These are phyloP conservation scores for Hypoxylon sp. DNA, from an alignment of 2,329 filamentous ascomycete species.

Conservation along the genomic window DNA sequence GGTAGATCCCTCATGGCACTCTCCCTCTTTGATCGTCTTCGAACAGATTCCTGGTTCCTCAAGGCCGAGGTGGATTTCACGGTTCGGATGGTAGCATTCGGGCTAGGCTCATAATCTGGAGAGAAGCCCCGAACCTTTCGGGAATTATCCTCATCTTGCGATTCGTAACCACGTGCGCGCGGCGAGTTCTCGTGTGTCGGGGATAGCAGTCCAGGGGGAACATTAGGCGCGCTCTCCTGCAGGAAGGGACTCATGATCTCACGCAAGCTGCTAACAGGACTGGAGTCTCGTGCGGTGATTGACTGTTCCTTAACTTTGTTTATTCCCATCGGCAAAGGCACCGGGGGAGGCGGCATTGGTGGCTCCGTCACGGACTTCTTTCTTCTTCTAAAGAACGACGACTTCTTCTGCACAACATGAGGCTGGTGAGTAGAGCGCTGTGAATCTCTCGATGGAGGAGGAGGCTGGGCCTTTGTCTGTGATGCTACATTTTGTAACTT, in stretches of 20 bases:
- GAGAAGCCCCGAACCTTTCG: constrained; percentile 74
- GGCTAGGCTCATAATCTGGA: constrained; percentile 80
- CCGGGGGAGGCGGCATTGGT: constrained; percentile 67
- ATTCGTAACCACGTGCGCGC: constrained; percentile 46
- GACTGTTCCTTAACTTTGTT: constrained; percentile 48
- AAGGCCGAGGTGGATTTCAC: constrained; percentile 65
- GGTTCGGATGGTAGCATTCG: constrained; percentile 78
- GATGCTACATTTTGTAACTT: constrained; percentile 61
- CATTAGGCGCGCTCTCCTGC: constrained; percentile 41
- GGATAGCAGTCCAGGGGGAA: constrained; percentile 40
- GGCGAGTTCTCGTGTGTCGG: constrained; percentile 47
- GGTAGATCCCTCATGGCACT: constrained; percentile 47
- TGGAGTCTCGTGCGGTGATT: constrained; percentile 62
- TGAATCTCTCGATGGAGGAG: constrained; percentile 68
- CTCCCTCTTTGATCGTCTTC: constrained; percentile 48
- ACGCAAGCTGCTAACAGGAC: constrained; percentile 83
- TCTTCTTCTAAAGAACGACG: constrained; percentile 91
- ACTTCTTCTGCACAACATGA: constrained; percentile 85
- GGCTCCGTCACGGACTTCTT: constrained; percentile 91
- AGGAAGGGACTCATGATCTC: constrained; percentile 91
- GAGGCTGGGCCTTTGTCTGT: constrained; percentile 63
- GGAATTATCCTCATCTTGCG: constrained; percentile 52
- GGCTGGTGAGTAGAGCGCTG: constrained; percentile 58
- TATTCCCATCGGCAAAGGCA: constrained; percentile 49
- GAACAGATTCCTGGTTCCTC: constrained; percentile 49